These are phyloP conservation scores for Violaceomyces palustris DNA, from an alignment of 1,284 basidiomycete species.

Conservation along the genomic window DNA sequence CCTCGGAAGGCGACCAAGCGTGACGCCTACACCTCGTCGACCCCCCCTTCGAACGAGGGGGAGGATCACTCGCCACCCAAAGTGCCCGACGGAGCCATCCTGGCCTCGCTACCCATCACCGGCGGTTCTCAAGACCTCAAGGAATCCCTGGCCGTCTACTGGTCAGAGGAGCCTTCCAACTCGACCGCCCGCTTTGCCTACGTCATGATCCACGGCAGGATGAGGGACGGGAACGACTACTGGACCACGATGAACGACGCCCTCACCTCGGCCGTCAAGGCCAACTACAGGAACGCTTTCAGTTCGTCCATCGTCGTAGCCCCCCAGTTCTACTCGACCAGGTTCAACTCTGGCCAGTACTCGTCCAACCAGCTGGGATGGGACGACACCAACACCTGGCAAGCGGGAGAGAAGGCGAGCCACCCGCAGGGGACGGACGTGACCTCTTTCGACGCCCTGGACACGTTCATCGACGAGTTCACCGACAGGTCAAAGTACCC, in stretches of 20 bases:
- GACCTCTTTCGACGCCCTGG: conserved; percentile 44
- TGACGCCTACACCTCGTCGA: too few species aligned
- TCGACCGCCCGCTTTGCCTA: conserved; percentile 30
- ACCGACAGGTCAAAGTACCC: conserved; percentile 32
- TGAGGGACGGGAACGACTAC: conserved; percentile 39
- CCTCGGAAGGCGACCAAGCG: too few species aligned
- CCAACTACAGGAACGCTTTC: conserved; percentile 10
- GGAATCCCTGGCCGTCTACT: conserved; percentile 32
- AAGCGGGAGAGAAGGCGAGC: conserved; percentile 37
- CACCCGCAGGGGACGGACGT: conserved; percentile 29
- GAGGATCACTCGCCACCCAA: conserved; percentile 18
- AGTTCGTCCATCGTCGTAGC: conserved; percentile 36
- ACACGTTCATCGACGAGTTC: conserved; percentile 40
- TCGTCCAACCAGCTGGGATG: conserved; percentile 27
- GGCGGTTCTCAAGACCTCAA: conserved; percentile 8
- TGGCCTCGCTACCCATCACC: conserved; percentile 28
- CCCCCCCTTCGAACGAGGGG: too few species aligned
- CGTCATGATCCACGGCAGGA: conserved; percentile 49
- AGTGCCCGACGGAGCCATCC: conserved; percentile 23
- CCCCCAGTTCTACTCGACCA: conserved; percentile 42
- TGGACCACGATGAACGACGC: conserved; percentile 42
- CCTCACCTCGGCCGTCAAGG: conserved; percentile 20
- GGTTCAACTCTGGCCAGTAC: conserved; percentile 45
- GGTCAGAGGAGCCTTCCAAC: conserved; percentile 27
- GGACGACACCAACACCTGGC: conserved; percentile 44